phyloP scores from a whole-genome alignment of 805 yeast genomes.

The Candida chauliodis region DNA sequence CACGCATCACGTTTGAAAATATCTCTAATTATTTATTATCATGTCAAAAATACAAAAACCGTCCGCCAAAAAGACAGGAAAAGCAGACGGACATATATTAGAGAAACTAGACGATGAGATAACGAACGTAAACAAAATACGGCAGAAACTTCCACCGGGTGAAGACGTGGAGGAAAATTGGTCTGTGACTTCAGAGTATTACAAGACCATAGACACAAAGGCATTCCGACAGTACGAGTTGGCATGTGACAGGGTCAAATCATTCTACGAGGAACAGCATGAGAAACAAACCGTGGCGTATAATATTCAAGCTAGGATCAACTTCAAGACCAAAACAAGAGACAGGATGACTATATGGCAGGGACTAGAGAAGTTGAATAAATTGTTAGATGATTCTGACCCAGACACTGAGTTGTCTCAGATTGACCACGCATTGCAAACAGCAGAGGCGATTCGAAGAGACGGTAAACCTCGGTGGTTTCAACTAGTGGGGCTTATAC shows the following conservation, averaged over 20 bases:
- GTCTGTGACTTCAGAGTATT: conserved; percentile 26
- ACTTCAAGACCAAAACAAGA: conserved; percentile 63
- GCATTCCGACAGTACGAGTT: conserved; percentile 63
- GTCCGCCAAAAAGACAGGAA: neutral
- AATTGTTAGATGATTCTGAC: conserved; percentile 65
- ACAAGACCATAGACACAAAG: conserved; percentile 33
- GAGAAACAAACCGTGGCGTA: conserved; percentile 68
- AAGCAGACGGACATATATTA: conserved; percentile 12
- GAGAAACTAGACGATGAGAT: conserved; percentile 29
- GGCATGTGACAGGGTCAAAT: conserved; percentile 65
- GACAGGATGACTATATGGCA: conserved; percentile 73
- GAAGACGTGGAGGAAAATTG: conserved; percentile 24
- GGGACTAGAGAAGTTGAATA: conserved; percentile 58
- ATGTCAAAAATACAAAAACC: conserved; percentile 4
- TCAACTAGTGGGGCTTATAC: conserved; percentile 69
- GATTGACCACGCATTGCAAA: conserved; percentile 71
- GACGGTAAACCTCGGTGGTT: conserved; percentile 74
- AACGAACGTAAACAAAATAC: conserved; percentile 19
- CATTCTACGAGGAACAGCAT: conserved; percentile 66
- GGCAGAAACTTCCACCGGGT: conserved; percentile 8
- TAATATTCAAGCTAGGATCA: conserved; percentile 66
- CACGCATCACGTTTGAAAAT: neutral
- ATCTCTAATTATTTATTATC: neutral
- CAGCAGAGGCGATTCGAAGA: conserved; percentile 68
- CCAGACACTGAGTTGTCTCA: conserved; percentile 75